Evolutionary conservation across 805 yeast genomes (phyloP), one percentile per base, ranked within the genome.

Genomic region (Candida dendrica): DNA sequence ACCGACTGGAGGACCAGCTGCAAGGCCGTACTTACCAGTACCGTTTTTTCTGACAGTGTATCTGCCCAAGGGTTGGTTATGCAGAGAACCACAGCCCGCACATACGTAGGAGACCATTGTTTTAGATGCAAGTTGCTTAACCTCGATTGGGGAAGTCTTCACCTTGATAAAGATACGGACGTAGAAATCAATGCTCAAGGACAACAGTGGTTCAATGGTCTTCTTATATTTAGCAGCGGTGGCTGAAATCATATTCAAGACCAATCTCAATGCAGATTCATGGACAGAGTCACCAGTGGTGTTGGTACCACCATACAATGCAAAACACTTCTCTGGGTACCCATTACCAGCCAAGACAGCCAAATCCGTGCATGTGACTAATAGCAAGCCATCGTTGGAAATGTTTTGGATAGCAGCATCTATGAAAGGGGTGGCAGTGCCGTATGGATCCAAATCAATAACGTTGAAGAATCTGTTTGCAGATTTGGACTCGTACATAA

Each of bases 341-440:
- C 95, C 95, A 48, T 83, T 82, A 16, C 98, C 98, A 1, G 98
- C 98, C 41, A 93, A 70, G 1, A 93, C 96, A 0, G 95, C 95
- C 14, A 95, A 73, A 65, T 93, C 99, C 0, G 99, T 93, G 61
- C 98, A 93, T 0, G 99, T 93, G 3, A 93, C 91, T 39, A 93
- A 66, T 49, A 93, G 63, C 35, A 93, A 55, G 1, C 98, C 99
- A 42, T 82, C 90, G 50, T 90, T 89, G 38, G 74, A 75, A n/a
- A 90, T 75, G 27, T 82, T 68, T 55, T 88, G 95, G 27, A 93
- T 69, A 0, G 98, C 97, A 27, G 93, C 79, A 60, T 93, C 98
- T 24, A 93, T 72, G 59, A 93, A 93, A 7, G 98, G 98, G 0
- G 96, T 78, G 0, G 96, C 98, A 0, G 97, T 84, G 26, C 99